Evolutionary conservation across 2,329 filamentous ascomycete species (phyloP).

Genomic region (Aspergillus japonicus): DNA sequence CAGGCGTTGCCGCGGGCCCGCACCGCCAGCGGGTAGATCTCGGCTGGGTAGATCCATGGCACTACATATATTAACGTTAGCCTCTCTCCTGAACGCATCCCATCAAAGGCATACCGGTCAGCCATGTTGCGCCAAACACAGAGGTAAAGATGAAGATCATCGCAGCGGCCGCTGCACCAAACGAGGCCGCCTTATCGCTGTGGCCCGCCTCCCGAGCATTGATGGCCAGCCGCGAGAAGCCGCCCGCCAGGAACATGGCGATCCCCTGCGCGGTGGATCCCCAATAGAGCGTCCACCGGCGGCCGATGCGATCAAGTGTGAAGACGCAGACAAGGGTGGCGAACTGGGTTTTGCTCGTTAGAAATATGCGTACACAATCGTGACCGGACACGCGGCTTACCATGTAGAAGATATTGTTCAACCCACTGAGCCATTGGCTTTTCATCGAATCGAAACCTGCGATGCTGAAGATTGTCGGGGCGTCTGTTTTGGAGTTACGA

Average conservation of each 20-base stretch:
- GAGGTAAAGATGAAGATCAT: slow-evolving; percentile 71
- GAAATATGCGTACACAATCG: neutral
- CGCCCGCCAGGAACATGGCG: slow-evolving; percentile 66
- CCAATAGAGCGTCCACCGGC: slow-evolving; percentile 69
- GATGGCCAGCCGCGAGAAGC: slow-evolving; percentile 57
- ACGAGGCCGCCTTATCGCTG: slow-evolving; percentile 48
- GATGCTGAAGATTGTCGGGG: slow-evolving; percentile 61
- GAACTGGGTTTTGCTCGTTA: slow-evolving; percentile 45
- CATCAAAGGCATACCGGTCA: slow-evolving; percentile 54
- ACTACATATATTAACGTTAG: slow-evolving; percentile 42
- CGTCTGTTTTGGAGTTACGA: slow-evolving; percentile 28
- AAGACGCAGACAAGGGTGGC: slow-evolving; percentile 68
- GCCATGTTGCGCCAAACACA: slow-evolving; percentile 64
- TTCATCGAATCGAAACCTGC: slow-evolving; percentile 63
- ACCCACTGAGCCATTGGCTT: slow-evolving; percentile 63
- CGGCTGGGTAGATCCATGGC: slow-evolving; percentile 66
- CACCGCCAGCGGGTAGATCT: slow-evolving; percentile 71
- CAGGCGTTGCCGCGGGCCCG: slow-evolving; percentile 73
- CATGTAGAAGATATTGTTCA: slow-evolving; percentile 59
- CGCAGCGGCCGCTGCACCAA: slow-evolving; percentile 64
- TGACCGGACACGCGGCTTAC: slow-evolving; percentile 26
- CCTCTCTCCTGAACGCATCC: slow-evolving; percentile 39
- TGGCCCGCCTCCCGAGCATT: slow-evolving; percentile 50
- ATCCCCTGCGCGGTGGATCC: slow-evolving; percentile 64
- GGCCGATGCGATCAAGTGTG: slow-evolving; percentile 66